These are phyloP conservation scores for Floccularia luteovirens DNA, from an alignment of 768 basidiomycete species.

Conservation along the genomic window DNA sequence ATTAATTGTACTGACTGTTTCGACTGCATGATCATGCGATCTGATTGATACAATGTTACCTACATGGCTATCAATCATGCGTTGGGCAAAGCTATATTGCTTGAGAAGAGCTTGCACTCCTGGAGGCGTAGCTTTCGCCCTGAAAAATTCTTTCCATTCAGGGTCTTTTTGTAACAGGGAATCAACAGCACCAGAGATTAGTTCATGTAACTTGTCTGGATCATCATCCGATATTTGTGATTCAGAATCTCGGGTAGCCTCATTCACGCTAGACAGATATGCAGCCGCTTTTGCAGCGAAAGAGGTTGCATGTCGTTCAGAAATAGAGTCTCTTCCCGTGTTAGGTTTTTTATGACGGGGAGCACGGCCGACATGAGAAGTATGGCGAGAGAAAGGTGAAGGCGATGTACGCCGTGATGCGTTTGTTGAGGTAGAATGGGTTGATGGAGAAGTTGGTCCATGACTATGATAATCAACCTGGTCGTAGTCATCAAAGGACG, in stretches of 20 bases:
- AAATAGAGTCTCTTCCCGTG: no score
- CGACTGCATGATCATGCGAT: slow-evolving; percentile 25
- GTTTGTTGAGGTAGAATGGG: neutral
- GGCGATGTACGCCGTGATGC: neutral
- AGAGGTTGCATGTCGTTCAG: no score
- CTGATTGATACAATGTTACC: slow-evolving; percentile 34
- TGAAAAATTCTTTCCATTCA: slow-evolving; percentile 38
- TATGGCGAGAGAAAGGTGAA: no score
- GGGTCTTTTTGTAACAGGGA: slow-evolving; percentile 33
- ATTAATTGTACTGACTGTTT: slow-evolving; percentile 29
- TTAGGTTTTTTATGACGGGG: no score
- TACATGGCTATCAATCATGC: slow-evolving; percentile 36
- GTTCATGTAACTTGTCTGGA: slow-evolving; percentile 29
- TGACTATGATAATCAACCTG: neutral
- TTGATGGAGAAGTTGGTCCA: slow-evolving; percentile 1
- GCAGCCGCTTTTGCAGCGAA: no score
- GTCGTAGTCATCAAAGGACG: slow-evolving; percentile 16
- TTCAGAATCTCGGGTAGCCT: slow-evolving; percentile 17
- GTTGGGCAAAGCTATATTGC: slow-evolving; percentile 47
- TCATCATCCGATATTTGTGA: slow-evolving; percentile 25
- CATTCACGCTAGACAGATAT: no score
- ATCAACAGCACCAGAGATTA: slow-evolving; percentile 36
- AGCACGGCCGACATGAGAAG: no score
- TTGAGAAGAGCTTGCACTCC: slow-evolving; percentile 36
- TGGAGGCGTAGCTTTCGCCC: slow-evolving; percentile 6